Evolutionary conservation across 1,139 yeast species (phyloP), one percentile per base, ranked within the genome.

Genomic region (Yamadazyma triangularis): DNA sequence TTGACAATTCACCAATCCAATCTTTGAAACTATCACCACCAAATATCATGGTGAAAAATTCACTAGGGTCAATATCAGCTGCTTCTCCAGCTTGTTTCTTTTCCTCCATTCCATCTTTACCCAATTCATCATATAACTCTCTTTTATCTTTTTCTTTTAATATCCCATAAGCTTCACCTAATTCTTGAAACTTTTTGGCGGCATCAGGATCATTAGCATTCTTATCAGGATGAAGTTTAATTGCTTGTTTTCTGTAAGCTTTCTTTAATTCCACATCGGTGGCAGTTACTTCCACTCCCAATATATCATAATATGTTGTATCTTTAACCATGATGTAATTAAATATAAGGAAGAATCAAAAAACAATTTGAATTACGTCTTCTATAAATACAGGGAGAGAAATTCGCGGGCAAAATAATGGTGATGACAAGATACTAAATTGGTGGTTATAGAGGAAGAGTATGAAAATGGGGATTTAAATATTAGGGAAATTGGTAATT

Each of bases 221-320:
- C 70, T 91, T 91, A 62, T 91, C 99, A 30, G 98, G 98, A 58
- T 91, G 98, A 61, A 78, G 82, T 53, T 83, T 88, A 51, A 91
- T 74, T 13, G 98, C 98, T 37, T 83, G 77, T 49, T 85, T 78
- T 66, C 97, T 77, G 70, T 91, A 91, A 4, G 96, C 96, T 61
- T 91, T 91, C 61, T 89, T 91, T 61, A 91, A 78, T 60, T 89
- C 95, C 23, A 73, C 62, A 30, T 85, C 96, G 18, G 77, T 66
- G 24, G 96, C 96, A 31, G 72, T 72, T 29, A 84, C 77, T 11
- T 82, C 60, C 25, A 89, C 95, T 30, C 93, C 95, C 45, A 89
- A 67, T 23, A 79, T 58, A 49, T 91, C 97, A 64, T 91, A 91
- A 59, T 88, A 91, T 16, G 75, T 73, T 0, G 96, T 86, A 49